Evolutionary conservation across 1,139 yeast species (phyloP).

Genomic region (Scheffersomyces illinoinensis): DNA sequence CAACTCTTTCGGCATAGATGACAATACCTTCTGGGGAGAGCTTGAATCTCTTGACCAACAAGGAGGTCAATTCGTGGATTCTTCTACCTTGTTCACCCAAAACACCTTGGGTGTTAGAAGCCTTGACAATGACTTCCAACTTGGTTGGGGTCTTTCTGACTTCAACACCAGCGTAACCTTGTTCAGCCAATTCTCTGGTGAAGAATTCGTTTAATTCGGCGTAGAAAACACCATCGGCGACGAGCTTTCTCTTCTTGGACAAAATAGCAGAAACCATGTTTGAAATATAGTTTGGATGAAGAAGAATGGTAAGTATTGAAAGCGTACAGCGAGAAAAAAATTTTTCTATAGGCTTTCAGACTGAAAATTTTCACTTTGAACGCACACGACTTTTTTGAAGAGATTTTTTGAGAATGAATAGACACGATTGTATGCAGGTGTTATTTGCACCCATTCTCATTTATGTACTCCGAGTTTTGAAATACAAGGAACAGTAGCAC

Average conservation of each 20-base stretch:
- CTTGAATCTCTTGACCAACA: conserved; percentile 98
- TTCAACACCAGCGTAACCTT: conserved; percentile 99
- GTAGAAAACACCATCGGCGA: conserved; percentile 99
- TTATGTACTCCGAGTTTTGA: neutral
- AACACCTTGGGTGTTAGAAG: conserved; percentile 98
- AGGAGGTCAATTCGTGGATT: conserved; percentile 97
- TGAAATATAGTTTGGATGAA: conserved; percentile 5
- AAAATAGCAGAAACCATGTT: conserved; percentile 61
- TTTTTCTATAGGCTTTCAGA: neutral
- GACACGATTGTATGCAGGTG: neutral
- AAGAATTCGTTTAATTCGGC: conserved; percentile 99
- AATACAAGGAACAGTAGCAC: too few relatives aligned
- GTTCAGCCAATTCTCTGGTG: conserved; percentile 99
- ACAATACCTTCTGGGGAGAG: conserved; percentile 92
- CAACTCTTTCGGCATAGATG: conserved; percentile 98
- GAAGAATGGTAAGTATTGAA: conserved; percentile 1
- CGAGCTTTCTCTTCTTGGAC: conserved; percentile 87
- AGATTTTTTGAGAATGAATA: neutral
- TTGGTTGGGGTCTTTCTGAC: conserved; percentile 98
- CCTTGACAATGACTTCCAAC: conserved; percentile 98
- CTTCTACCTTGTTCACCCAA: conserved; percentile 99
- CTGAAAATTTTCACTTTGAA: neutral
- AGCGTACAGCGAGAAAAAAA: neutral
- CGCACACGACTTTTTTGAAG: neutral
- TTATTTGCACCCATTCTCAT: neutral